Evolutionary conservation across 768 basidiomycete genomes (phyloP).

Genomic region (Daedaleopsis nitida): DNA sequence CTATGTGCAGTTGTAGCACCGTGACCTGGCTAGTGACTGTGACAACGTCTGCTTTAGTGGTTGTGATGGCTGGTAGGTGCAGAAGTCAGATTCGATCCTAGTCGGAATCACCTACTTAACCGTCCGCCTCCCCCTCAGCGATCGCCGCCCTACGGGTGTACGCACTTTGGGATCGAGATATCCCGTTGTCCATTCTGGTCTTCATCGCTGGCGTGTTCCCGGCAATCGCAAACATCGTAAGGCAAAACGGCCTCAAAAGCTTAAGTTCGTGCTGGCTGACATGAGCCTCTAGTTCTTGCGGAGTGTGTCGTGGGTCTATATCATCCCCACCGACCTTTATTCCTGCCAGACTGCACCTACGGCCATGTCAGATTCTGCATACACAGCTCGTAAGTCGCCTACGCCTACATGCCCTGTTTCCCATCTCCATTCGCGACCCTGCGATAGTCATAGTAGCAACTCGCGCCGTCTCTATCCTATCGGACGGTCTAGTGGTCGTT

Average conservation of each 20-base stretch:
- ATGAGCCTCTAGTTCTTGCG: slow-evolving; percentile 6
- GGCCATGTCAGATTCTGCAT: slow-evolving; percentile 2
- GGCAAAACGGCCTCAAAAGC: neutral
- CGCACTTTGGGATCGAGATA: slow-evolving; percentile 12
- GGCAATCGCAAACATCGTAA: slow-evolving; percentile 16
- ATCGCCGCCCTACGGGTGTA: slow-evolving; percentile 21
- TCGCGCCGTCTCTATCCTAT: slow-evolving; percentile 14
- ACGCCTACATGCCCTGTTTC: neutral
- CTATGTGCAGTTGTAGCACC: neutral
- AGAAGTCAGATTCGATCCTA: neutral
- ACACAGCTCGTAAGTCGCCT: slow-evolving; percentile 3
- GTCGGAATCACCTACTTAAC: neutral
- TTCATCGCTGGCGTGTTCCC: slow-evolving; percentile 16
- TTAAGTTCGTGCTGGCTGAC: neutral
- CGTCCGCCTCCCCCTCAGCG: neutral
- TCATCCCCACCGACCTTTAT: slow-evolving; percentile 5
- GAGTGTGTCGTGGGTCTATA: slow-evolving; percentile 3
- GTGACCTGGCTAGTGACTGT: slow-evolving; percentile 5
- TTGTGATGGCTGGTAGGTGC: slow-evolving; percentile 2
- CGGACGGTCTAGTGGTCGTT: slow-evolving; percentile 17
- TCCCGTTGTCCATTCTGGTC: neutral
- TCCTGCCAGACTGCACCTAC: slow-evolving; percentile 11
- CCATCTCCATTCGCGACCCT: neutral
- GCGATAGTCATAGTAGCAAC: slow-evolving; percentile 16
- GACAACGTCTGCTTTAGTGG: neutral